Evolutionary conservation across 345 rosid species (phyloP), one percentile per base, ranked within the genome.

Genomic region (Aegle marmelos): DNA sequence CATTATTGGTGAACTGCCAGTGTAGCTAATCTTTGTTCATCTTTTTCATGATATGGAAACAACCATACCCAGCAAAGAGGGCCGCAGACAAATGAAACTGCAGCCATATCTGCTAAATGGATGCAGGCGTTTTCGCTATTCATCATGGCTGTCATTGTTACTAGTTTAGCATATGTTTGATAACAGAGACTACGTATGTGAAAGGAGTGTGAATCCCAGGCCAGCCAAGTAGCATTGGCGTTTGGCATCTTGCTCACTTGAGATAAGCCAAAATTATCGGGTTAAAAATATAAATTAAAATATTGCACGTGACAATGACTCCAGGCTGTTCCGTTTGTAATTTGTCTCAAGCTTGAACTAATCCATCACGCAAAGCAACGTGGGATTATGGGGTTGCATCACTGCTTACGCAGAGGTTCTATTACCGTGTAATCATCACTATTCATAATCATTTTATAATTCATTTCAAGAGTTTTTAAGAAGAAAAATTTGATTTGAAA

Each of bases 31-130:
- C 11, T 25, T 54, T 34, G 24, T 48, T 57, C 61, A 5, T 34
- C 48, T 30, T 70, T 57, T 33, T 65, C 28, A n/a, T 65, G 72
- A 33, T 33, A 70, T 86, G 81, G 70, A 75, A 41, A 59, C 31
- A 76, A 56, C 56, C 70, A 50, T 34, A 70, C 86, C 30, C 64
- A 64, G 53, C 41, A 39, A 37, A 75, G 66, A 56, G 61, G 58
- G 33, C 60, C 71, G 50, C 50, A 53, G 62, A 37, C 63, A 48
- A 80, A 62, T 57, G 75, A 48, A 70, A 70, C 61, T 13, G 73
- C 69, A 36, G 75, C 58, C 25, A 2, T 50, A n/a, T 48, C 68
- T 41, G 71, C 76, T 53, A 81, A 59, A 48, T 61, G 77, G 78
- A 57, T 62, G 64, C 66, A 70, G 73, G 2, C 76, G 65, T 13